A percentile compares a stretch with the other conserved stretches of the same genome.
These are phyloP conservation scores for Coprinellus micaceus DNA, from an alignment of 768 basidiomycete species.

Conservation along the genomic window DNA sequence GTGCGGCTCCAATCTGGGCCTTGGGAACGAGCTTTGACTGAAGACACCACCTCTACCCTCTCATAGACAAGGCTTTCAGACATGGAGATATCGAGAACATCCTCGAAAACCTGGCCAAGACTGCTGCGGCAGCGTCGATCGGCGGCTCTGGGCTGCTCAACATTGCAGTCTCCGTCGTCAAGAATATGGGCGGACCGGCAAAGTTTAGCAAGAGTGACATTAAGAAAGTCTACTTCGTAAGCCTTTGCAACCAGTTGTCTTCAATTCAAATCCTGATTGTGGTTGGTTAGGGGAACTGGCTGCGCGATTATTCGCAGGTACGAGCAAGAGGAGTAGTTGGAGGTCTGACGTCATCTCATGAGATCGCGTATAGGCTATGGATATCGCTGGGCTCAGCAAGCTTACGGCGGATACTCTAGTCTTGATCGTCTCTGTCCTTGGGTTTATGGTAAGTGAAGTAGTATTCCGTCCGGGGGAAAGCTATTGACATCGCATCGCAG, in stretches of 20 bases:
- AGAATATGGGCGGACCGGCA: slow-evolving; percentile 43
- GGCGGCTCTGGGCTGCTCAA: slow-evolving; percentile 48
- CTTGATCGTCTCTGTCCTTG: slow-evolving; percentile 53
- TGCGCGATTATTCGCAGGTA: slow-evolving; percentile 67
- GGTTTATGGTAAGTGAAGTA: slow-evolving; percentile 43
- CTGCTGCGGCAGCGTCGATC: slow-evolving; percentile 40
- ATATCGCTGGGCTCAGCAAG: slow-evolving; percentile 67
- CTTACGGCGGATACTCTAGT: slow-evolving; percentile 62
- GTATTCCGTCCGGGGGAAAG: neutral
- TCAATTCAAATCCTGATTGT: no score
- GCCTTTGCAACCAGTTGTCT: no score
- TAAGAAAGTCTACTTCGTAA: slow-evolving; percentile 64
- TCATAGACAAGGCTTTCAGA: slow-evolving; percentile 72
- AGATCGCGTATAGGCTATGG: slow-evolving; percentile 50
- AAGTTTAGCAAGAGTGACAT: slow-evolving; percentile 65
- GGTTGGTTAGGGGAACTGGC: slow-evolving; percentile 68
- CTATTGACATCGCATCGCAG: slow-evolving; percentile 30
- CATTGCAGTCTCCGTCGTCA: slow-evolving; percentile 45
- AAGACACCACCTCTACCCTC: no score
- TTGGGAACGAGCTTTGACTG: slow-evolving; percentile 1
- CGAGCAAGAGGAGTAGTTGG: neutral
- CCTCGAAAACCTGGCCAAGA: slow-evolving; percentile 56
- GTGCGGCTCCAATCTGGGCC: slow-evolving; percentile 23
- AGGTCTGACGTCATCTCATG: slow-evolving; percentile 1
- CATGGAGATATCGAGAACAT: slow-evolving; percentile 77